Evolutionary conservation across 2,329 filamentous ascomycete species (phyloP), one percentile per base, ranked within the genome.

Genomic region (Stachybotrys chlorohalonatus): DNA sequence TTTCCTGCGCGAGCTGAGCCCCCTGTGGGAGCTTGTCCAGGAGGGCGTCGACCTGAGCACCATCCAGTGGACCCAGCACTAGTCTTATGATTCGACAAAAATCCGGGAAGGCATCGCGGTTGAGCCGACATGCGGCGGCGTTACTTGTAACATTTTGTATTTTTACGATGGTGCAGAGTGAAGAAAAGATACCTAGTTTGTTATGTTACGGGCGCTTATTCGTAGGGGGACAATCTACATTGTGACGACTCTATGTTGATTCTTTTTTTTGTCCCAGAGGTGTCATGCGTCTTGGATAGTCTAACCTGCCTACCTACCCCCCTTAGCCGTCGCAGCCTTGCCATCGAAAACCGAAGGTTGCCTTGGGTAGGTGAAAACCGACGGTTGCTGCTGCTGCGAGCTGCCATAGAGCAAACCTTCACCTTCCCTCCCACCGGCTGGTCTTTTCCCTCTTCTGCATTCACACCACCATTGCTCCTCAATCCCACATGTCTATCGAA

Each of bases 41-140:
- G 94, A 99, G 71, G 94, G 94, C 15, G 83, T 99, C 59, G 94
- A 96, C 68, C 75, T 99, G 62, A 89, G 95, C 73, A 96, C 90
- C 48, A 99, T 99, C 65, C 87, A 99, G 74, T 99, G 94, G 94
- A 95, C 89, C 69, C 92, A 96, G 76, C 94, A 99, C 73, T 97
- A 77, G 56, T 47, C 36, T 7, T 24, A 7, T 24, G 47, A 39
- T 48, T 5, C 11, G 47, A 49, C 11, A 31, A 13, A 9, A 49
- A 51, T 50, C 47, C 32, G 53, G 39, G 48, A 53, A 57, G 53
- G 51, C 36, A 56, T 57, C 56, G 6, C 9, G 9, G 36, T 9
- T 42, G 24, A 24, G 36, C 36, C 13, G 52, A 56, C 58, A 59
- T 55, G 53, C 51, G 52, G 56, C 55, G 54, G 52, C 57, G 52